phyloP scores from a whole-genome alignment of 768 basidiomycete species.

The Collybiopsis confluens region DNA sequence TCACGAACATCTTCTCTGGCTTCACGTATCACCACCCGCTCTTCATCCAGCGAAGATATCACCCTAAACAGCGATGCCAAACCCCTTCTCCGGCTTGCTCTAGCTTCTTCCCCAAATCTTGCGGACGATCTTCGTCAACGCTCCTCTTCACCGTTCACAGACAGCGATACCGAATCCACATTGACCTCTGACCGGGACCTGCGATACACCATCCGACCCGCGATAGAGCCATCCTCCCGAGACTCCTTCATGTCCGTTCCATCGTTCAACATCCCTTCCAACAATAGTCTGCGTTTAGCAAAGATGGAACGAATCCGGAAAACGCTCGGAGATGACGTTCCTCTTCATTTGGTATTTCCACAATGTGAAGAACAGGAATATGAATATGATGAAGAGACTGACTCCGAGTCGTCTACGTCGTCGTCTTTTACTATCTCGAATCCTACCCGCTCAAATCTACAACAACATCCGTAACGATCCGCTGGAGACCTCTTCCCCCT shows the following conservation, averaged over 20 bases:
- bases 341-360: constrained; percentile 58
- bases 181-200: neutral
- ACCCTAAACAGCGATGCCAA: neutral
- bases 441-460: neutral
- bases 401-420: too few species aligned
- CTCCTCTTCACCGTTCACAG: neutral
- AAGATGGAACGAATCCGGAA: constrained; percentile 64
- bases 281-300: constrained; percentile 37
- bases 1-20: constrained; percentile 2
- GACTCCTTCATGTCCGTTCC: constrained; percentile 11
- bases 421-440: too few species aligned
- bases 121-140: neutral
- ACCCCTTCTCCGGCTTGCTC: constrained; percentile 19
- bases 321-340: constrained; percentile 61
- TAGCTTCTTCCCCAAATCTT: neutral
- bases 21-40: neutral
- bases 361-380: neutral
- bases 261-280: constrained; percentile 31
- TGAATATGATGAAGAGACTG: neutral
- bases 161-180: neutral
- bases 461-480: neutral
- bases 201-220: constrained; percentile 9
- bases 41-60: neutral
- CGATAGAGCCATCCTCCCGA: constrained; percentile 13
- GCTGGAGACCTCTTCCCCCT: constrained; percentile 2